Evolutionary conservation across 2,329 filamentous ascomycete genomes (phyloP).

Genomic region (Fusarium sp.): DNA sequence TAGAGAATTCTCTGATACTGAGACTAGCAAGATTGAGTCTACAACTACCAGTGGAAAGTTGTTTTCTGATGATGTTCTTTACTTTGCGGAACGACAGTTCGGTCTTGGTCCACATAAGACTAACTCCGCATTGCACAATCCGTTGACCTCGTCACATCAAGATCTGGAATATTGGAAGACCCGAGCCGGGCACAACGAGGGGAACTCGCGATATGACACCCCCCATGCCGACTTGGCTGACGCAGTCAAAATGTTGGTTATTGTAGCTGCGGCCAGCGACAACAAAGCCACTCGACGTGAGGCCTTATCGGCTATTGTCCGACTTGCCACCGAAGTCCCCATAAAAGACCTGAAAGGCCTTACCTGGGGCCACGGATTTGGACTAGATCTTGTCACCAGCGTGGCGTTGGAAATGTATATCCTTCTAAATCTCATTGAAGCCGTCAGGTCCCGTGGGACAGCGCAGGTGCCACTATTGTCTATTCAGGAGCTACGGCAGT

Average conservation of each 20-base stretch:
- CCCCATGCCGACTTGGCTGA: background rate
- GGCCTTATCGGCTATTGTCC: background rate
- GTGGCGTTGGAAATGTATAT: conserved; percentile 10
- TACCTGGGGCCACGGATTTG: conserved; percentile 11
- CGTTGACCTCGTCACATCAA: background rate
- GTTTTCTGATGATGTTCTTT: background rate
- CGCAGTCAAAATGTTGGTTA: conserved; percentile 4
- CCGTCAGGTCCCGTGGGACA: background rate
- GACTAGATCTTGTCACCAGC: background rate
- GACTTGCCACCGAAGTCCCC: background rate
- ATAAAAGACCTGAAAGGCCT: background rate
- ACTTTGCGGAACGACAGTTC: background rate
- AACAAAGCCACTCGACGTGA: accelerated
- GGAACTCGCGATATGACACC: background rate
- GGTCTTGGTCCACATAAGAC: background rate
- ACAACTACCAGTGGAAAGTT: accelerated
- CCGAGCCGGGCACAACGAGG: accelerated
- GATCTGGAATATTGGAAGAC: background rate
- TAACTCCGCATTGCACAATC: background rate
- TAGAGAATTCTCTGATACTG: background rate
- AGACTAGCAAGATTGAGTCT: accelerated
- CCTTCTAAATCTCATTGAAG: conserved; percentile 21
- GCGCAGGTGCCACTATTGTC: background rate
- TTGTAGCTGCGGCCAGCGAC: background rate
- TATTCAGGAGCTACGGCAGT: background rate